Percentiles rank a stretch among this genome's conserved stretches.
Evolutionary conservation across 805 yeast species (phyloP).

Genomic region (Nakazawaea ernobii): DNA sequence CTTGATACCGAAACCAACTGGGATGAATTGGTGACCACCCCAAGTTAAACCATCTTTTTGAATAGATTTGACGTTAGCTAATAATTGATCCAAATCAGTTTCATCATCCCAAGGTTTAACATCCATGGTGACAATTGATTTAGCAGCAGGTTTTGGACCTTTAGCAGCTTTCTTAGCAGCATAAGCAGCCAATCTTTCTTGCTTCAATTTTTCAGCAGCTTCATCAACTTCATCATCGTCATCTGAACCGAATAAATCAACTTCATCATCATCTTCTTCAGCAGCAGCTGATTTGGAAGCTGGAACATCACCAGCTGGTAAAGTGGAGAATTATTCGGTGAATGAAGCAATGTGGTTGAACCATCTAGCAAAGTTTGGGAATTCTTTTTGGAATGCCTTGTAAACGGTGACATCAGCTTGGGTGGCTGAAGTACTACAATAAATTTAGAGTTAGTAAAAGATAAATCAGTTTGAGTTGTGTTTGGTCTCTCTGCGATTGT

Average conservation of each 20-base stretch:
- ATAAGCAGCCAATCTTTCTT: slow-evolving; percentile 96
- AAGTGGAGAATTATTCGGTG: slow-evolving; percentile 74
- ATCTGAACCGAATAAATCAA: slow-evolving; percentile 89
- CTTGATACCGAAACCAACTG: slow-evolving; percentile 99
- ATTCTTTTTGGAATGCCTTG: slow-evolving; percentile 89
- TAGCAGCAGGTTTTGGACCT: slow-evolving; percentile 98
- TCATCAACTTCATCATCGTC: slow-evolving; percentile 93
- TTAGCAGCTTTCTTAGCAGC: slow-evolving; percentile 95
- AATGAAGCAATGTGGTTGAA: slow-evolving; percentile 95
- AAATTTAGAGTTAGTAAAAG: slow-evolving; percentile 12
- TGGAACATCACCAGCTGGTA: slow-evolving; percentile 75
- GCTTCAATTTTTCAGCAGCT: slow-evolving; percentile 96
- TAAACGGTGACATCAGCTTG: slow-evolving; percentile 93
- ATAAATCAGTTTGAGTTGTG: neutral
- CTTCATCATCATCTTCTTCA: slow-evolving; percentile 85
- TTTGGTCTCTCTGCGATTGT: too few relatives aligned
- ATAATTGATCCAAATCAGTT: slow-evolving; percentile 86
- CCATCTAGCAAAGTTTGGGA: slow-evolving; percentile 97
- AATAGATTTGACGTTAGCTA: slow-evolving; percentile 79
- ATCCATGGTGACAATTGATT: slow-evolving; percentile 93
- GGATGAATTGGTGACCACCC: slow-evolving; percentile 97
- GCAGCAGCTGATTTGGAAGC: slow-evolving; percentile 48
- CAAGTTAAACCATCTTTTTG: slow-evolving; percentile 91
- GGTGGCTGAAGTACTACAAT: slow-evolving; percentile 72
- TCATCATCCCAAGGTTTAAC: slow-evolving; percentile 99